Base-by-base conservation (phyloP, 2,329 filamentous ascomycete species). In the Ascochyta koolunga region DNA sequence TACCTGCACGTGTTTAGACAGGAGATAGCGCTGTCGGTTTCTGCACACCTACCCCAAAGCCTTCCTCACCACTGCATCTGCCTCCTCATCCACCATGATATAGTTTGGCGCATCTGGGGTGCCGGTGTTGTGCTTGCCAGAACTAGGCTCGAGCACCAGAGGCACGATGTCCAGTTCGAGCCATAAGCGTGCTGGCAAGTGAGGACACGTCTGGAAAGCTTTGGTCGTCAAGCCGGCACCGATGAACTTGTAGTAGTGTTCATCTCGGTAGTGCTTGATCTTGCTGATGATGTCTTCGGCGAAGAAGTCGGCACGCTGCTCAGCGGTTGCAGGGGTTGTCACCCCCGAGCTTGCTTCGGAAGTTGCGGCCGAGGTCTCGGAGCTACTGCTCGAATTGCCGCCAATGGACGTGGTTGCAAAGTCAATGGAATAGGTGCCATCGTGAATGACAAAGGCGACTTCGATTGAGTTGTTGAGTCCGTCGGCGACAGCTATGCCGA, bases 41-140 rank as follows among this genome's bases (percentile, higher is more conserved):
- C 29, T 19, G n/a, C 42, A 21, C 18, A 76, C 83, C 74, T 75
- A 89, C 87, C 87, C 83, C 58, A 92, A 82, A 70, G 88, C 91
- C 77, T 92, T 93, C 57, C 90, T 82, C 1, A 87, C 88, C 83
- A 93, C 89, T 0, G 88, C 89, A 69, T 93, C 90, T 1, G 90
- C 89, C 71, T 92, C 87, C 70, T 95, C 90, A 64, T 93, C 90
- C 4, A 92, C 81, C n/a, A 81, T 77, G 68, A 86, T 85, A 29
- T 76, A 72, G 39, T 81, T 77, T 80, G 82, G 84, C 58, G 38
- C 36, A n/a, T 53, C 37, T 9, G 47, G 36, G 22, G 24, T 29
- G 24, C 29, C 43, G 4, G 50, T 47, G 33, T 49, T 54, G 22
- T 56, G 25, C 37, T 42, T 38, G 5, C 57, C 31, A n/a, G 47